Evolutionary conservation across 2,329 filamentous ascomycete species (phyloP).

Genomic region (Fusarium setosum): DNA sequence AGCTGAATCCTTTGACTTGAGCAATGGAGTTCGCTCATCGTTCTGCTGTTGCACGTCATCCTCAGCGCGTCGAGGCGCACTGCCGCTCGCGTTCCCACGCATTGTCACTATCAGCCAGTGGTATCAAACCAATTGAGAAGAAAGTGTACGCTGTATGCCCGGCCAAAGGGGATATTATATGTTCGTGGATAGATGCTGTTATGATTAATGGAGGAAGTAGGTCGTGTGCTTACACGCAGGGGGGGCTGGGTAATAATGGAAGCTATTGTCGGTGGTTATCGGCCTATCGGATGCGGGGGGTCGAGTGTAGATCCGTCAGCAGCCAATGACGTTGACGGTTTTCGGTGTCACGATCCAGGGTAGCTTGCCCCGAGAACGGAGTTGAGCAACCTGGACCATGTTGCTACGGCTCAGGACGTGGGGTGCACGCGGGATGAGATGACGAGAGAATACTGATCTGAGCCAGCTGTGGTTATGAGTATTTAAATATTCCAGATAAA

Average conservation of each 20-base stretch:
- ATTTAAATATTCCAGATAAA: no score
- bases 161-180: background rate
- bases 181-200: slow-evolving; percentile 1
- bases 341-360: background rate
- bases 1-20: slow-evolving; percentile 32
- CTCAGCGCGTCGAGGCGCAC: slow-evolving; percentile 16
- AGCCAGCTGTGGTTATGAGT: no score
- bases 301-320: background rate
- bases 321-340: slow-evolving; percentile 25
- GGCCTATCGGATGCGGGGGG: slow-evolving; percentile 12
- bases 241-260: background rate
- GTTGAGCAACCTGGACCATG: background rate
- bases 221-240: background rate
- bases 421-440: no score
- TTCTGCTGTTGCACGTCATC: slow-evolving; percentile 14
- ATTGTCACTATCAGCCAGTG: slow-evolving; percentile 14
- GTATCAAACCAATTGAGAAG: background rate
- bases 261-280: slow-evolving; percentile 9
- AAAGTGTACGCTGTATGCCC: background rate
- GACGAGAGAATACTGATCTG: no score
- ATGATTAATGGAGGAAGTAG: slow-evolving; percentile 7
- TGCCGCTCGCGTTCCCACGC: slow-evolving; percentile 28
- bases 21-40: slow-evolving; percentile 43
- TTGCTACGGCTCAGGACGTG: background rate
- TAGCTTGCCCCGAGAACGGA: slow-evolving; percentile 13